phyloP scores from a whole-genome alignment of 352 stramenopile genomes.

The Elongisporangium senticosum region DNA sequence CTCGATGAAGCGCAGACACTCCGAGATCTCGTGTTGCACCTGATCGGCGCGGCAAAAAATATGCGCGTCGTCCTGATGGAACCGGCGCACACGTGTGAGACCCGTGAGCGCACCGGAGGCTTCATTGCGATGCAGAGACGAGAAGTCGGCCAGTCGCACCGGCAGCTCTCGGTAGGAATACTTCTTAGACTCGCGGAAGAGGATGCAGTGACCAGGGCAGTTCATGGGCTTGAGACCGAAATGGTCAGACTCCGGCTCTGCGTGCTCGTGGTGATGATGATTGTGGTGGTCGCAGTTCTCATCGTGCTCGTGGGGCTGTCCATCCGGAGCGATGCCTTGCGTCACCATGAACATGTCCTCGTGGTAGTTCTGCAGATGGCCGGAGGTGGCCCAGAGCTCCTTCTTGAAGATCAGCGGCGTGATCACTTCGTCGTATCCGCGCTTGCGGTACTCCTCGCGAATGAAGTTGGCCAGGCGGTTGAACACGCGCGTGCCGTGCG shows the following conservation, averaged over 20 bases:
- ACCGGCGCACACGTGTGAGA: slow-evolving; percentile 95
- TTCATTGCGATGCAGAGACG: slow-evolving; percentile 95
- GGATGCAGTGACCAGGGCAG: slow-evolving; percentile 96
- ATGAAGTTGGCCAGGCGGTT: slow-evolving; percentile 92
- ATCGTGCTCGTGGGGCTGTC: slow-evolving; percentile 12
- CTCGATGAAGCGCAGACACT: slow-evolving; percentile 92
- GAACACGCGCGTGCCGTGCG: slow-evolving; percentile 97
- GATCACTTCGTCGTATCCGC: slow-evolving; percentile 96
- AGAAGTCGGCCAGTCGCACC: slow-evolving; percentile 93
- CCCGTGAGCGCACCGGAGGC: slow-evolving; percentile 94
- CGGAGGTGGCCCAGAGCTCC: slow-evolving; percentile 96
- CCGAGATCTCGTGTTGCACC: slow-evolving; percentile 94
- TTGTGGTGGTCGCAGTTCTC: slow-evolving; percentile 8
- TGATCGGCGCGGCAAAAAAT: slow-evolving; percentile 97
- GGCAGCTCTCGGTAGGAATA: slow-evolving; percentile 95
- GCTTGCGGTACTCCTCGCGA: slow-evolving; percentile 75
- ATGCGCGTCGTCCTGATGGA: slow-evolving; percentile 98
- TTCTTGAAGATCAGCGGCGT: slow-evolving; percentile 97
- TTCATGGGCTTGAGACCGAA: slow-evolving; percentile 99
- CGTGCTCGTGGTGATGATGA: slow-evolving; percentile 15
- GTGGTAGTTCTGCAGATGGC: slow-evolving; percentile 96
- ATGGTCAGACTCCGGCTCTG: slow-evolving; percentile 71
- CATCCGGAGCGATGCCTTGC: slow-evolving; percentile 47
- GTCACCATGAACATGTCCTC: slow-evolving; percentile 95
- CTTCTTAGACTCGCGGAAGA: slow-evolving; percentile 93